Evolutionary conservation across 164 flowering plant genomes (phyloP), one percentile per base, ranked within the genome.

Genomic region (Sextonia rubra): DNA sequence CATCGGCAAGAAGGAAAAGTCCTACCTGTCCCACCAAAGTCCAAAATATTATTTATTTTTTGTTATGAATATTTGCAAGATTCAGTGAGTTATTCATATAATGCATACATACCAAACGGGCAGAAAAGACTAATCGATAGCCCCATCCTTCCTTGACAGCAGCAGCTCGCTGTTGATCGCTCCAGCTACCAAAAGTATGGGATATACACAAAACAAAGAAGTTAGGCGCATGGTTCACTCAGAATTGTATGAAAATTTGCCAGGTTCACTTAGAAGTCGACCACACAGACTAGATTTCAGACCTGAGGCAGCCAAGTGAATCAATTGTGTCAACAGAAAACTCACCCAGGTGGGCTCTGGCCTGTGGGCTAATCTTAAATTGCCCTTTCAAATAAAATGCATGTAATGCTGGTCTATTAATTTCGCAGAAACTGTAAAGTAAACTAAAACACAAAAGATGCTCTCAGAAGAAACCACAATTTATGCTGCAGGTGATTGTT

Each of bases 61-160:
- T 29, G n/a, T 60, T 9, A 7, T 52, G 15, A 55, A 24, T 18
- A 18, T 20, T 25, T 29, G 9, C 22, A 3, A 17, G 24, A 60
- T 23, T 47, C 32, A 23, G 25, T 52, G 22, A 15, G 14, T 7
- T 22, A n/a, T 22, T 24, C 0, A 15, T 5, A 37, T 15, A 5
- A 60, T 23, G 64, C 69, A 75, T 89, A 95, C 69, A 75, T 89
- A 95, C 99, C 94, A 95, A 73, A 70, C 98, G 93, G 17, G 89
- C 97, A 76, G 99, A 85, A 82, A 82, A 93, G 60, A 87, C 77
- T 64, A 93, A 74, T 72, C 93, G 83, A 70, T 91, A 93, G 52
- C 84, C 81, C 97, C 91, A 88, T 71, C 98, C 97, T 86, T 95
- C 97, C 80, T 83, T 95, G 56, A 93, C 89, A 71, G 92, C 94